Evolutionary conservation across 495 filamentous ascomycete species (phyloP).

Genomic region (Penicillium canescens): DNA sequence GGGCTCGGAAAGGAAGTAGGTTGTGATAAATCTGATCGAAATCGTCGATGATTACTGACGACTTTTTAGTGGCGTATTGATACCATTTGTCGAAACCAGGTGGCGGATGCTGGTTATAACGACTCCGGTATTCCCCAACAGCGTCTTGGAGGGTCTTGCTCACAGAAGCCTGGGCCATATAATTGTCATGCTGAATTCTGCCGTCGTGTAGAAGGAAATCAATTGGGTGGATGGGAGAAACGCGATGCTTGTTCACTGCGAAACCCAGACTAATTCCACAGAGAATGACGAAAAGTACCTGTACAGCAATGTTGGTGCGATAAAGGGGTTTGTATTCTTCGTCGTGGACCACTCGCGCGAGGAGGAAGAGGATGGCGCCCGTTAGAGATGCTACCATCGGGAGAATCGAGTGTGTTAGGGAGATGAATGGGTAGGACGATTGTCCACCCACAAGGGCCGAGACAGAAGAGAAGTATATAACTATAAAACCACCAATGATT

Average conservation of each 20-base stretch:
- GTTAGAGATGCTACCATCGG: slow-evolving; percentile 17
- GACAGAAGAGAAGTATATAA: slow-evolving; percentile 27
- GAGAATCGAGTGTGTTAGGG: slow-evolving; percentile 10
- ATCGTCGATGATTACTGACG: slow-evolving; percentile 70
- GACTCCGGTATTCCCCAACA: slow-evolving; percentile 40
- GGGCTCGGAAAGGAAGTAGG: slow-evolving; percentile 71
- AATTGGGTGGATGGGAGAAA: slow-evolving; percentile 43
- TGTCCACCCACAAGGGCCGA: slow-evolving; percentile 30
- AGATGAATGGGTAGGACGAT: slow-evolving; percentile 38
- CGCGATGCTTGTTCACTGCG: slow-evolving; percentile 29
- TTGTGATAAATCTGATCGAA: slow-evolving; percentile 73
- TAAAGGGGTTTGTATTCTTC: slow-evolving; percentile 33
- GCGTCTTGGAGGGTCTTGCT: slow-evolving; percentile 41
- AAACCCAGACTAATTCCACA: slow-evolving; percentile 30
- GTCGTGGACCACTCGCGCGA: slow-evolving; percentile 27
- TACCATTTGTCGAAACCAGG: slow-evolving; percentile 66
- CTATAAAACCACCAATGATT: slow-evolving; percentile 34
- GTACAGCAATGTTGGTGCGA: slow-evolving; percentile 30
- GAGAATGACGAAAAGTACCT: slow-evolving; percentile 27
- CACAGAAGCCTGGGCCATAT: slow-evolving; percentile 31
- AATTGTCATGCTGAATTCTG: slow-evolving; percentile 35
- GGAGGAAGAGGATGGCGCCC: slow-evolving; percentile 31
- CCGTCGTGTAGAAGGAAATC: slow-evolving; percentile 48
- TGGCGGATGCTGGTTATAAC: slow-evolving; percentile 51
- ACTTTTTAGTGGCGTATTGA: slow-evolving; percentile 62